phyloP scores from a whole-genome alignment of 2,329 filamentous ascomycete genomes.

The Ophiostoma quercus region DNA sequence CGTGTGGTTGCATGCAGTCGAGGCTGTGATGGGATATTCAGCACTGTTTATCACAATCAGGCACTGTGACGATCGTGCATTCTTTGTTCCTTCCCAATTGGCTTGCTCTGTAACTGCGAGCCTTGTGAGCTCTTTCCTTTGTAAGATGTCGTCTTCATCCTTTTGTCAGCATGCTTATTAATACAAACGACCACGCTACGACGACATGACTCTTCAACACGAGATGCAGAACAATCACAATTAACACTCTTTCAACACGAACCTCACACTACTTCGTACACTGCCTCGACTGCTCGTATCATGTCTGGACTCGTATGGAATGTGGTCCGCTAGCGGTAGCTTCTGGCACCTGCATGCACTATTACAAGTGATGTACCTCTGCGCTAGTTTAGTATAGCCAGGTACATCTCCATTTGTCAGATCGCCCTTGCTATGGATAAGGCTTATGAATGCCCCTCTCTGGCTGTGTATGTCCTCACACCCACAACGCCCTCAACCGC shows the following conservation, averaged over 20 bases:
- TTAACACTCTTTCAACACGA: neutral
- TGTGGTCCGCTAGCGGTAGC: neutral
- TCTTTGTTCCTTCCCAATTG: neutral
- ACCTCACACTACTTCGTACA: neutral
- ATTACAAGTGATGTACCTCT: neutral
- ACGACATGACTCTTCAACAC: neutral
- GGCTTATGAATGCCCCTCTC: constrained; percentile 5
- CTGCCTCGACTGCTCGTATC: neutral
- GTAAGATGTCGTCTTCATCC: no score
- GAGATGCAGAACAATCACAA: neutral
- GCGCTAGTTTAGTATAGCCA: neutral
- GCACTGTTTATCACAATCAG: neutral
- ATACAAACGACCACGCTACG: neutral
- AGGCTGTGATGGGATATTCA: neutral
- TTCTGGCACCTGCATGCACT: neutral
- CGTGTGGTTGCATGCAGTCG: neutral
- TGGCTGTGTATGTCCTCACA: constrained; percentile 1
- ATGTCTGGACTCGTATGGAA: constrained; percentile 8
- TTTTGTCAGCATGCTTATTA: constrained; percentile 15
- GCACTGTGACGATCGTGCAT: neutral
- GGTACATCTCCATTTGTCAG: constrained; percentile 10
- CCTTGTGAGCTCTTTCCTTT: no score
- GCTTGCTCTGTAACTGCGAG: no score
- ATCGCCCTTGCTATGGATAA: constrained; percentile 7
- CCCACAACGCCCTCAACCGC: no score